Percentiles rank a stretch among this genome's conserved stretches.
These are phyloP conservation scores for Limonium bicolor DNA, from an alignment of 148 eudicot genomes.

Conservation along the genomic window DNA sequence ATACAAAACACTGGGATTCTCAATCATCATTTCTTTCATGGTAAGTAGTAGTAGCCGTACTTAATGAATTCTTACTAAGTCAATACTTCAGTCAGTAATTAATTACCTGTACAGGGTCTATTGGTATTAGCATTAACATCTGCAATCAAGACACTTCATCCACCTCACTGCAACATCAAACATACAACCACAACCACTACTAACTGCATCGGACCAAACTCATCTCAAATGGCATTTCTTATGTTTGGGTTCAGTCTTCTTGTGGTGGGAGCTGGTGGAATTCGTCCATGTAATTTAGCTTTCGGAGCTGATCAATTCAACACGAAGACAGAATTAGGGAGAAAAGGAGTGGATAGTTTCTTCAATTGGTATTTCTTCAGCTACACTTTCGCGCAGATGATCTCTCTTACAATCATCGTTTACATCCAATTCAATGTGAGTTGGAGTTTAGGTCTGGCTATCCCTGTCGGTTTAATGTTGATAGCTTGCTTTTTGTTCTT, in stretches of 20 bases:
- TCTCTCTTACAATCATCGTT: conserved; percentile 40
- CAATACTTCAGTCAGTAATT: not conserved
- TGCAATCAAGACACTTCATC: conserved; percentile 17
- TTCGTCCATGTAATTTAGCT: conserved; percentile 48
- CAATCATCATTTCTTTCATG: conserved; percentile 23
- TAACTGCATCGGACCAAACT: conserved; percentile 23
- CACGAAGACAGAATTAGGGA: conserved; percentile 41
- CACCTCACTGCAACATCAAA: conserved; percentile 17
- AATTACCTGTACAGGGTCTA: conserved; percentile 23
- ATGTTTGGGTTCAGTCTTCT: conserved; percentile 19
- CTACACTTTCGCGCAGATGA: conserved; percentile 38
- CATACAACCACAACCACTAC: too few relatives aligned
- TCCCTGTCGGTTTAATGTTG: conserved; percentile 39
- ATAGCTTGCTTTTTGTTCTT: conserved; percentile 39
- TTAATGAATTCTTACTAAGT: not conserved
- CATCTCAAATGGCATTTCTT: conserved; percentile 28
- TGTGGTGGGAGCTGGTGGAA: conserved; percentile 38
- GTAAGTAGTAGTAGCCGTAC: not conserved
- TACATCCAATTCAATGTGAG: conserved; percentile 33
- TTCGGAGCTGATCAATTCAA: conserved; percentile 58
- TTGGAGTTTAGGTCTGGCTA: conserved; percentile 41
- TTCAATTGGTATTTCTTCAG: conserved; percentile 67
- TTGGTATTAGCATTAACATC: conserved; percentile 34
- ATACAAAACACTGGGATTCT: conserved; percentile 31
- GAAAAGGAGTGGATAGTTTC: conserved; percentile 38